phyloP scores from a whole-genome alignment of 306 rosid genomes.

The Fragaria ananassa region DNA sequence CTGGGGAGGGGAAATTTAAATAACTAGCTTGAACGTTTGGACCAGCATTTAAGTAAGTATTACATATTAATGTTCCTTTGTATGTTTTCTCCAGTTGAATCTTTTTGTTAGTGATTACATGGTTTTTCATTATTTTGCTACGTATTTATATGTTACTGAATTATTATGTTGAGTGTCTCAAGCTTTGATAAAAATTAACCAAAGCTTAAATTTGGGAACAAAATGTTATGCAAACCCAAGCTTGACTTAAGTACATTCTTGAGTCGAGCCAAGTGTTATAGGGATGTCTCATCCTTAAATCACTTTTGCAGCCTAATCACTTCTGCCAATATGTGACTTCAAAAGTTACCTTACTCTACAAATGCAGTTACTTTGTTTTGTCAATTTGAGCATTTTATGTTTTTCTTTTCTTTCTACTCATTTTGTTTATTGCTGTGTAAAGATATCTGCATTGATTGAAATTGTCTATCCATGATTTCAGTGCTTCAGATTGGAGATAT shows the following conservation, averaged over 20 bases:
- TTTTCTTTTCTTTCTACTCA: background rate
- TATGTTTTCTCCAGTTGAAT: background rate
- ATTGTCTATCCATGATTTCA: conserved; percentile 33
- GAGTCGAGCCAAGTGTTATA: background rate
- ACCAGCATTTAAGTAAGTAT: background rate
- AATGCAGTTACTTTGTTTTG: background rate
- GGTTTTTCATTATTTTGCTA: background rate
- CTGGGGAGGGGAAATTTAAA: background rate
- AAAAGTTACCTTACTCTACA: background rate
- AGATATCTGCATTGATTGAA: conserved; percentile 4
- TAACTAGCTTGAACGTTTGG: background rate
- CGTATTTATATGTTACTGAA: background rate
- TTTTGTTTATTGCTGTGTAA: background rate
- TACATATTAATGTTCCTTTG: background rate
- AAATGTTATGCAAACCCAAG: background rate
- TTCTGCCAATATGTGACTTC: background rate
- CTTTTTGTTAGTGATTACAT: background rate
- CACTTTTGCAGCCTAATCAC: background rate
- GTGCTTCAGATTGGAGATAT: conserved; percentile 87
- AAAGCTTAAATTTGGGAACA: background rate
- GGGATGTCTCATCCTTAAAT: background rate
- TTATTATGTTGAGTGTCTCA: background rate
- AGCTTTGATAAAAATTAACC: background rate
- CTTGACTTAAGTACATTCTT: background rate
- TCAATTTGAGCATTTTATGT: background rate